A percentile compares a stretch with the other conserved stretches of the same genome.
Evolutionary conservation across 2,329 filamentous ascomycete genomes (phyloP).

Genomic region (Fusarium sp.): DNA sequence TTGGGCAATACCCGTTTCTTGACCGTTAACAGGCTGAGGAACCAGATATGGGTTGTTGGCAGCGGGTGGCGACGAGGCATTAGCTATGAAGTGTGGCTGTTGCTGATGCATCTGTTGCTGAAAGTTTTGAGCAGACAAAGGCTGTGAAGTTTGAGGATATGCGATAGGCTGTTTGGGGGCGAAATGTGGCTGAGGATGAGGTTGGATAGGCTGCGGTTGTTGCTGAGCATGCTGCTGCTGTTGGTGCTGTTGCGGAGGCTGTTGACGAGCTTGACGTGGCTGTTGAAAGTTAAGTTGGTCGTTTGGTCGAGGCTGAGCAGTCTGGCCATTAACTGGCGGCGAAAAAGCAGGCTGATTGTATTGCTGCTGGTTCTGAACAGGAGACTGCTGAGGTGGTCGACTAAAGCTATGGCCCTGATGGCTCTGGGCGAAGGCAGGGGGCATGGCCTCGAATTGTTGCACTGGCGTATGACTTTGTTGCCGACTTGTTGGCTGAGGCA

Average conservation of each 20-base stretch:
- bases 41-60: constrained; percentile 39
- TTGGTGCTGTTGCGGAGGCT: constrained; percentile 31
- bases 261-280: constrained; percentile 41
- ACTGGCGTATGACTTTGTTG: constrained; percentile 52
- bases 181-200: constrained; percentile 40
- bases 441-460: constrained; percentile 48
- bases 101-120: constrained; percentile 43
- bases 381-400: constrained; percentile 47
- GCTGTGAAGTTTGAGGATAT: constrained; percentile 34
- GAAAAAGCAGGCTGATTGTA: constrained; percentile 44
- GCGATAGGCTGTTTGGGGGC: constrained; percentile 36
- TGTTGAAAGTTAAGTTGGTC: constrained; percentile 40
- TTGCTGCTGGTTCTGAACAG: constrained; percentile 46
- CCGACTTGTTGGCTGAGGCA: constrained; percentile 47
- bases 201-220: constrained; percentile 35
- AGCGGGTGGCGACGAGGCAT: constrained; percentile 37
- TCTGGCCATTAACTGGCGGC: constrained; percentile 44
- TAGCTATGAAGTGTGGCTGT: constrained; percentile 29
- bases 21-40: constrained; percentile 39
- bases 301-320: constrained; percentile 42
- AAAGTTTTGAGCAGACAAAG: constrained; percentile 31
- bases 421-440: constrained; percentile 43
- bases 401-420: constrained; percentile 45
- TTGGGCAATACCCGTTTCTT: constrained; percentile 37
- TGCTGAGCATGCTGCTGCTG: constrained; percentile 31